These are phyloP conservation scores for Aspergillus sclerotioniger DNA, from an alignment of 495 filamentous ascomycete genomes.

Conservation along the genomic window DNA sequence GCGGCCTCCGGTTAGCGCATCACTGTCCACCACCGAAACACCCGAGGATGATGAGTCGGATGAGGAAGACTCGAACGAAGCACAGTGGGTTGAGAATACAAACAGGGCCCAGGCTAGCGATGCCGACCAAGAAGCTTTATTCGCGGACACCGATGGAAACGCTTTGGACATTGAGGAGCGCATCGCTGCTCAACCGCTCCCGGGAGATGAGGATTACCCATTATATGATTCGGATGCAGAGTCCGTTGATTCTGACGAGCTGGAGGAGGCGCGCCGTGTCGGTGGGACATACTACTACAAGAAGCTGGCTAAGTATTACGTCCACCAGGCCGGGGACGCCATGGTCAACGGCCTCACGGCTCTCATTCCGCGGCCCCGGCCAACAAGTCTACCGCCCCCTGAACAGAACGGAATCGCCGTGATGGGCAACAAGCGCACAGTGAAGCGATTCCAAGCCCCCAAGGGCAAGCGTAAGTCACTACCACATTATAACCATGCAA, in stretches of 20 bases:
- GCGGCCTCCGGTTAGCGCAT: slow-evolving; percentile 68
- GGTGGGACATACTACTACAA: slow-evolving; percentile 70
- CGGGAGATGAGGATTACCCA: slow-evolving; percentile 69
- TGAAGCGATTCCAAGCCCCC: slow-evolving; percentile 75
- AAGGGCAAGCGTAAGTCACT: slow-evolving; percentile 70
- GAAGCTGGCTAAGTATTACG: slow-evolving; percentile 50
- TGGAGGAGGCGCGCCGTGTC: slow-evolving; percentile 70
- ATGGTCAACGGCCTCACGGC: slow-evolving; percentile 45
- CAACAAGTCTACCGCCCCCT: slow-evolving; percentile 57
- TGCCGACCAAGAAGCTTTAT: slow-evolving; percentile 24
- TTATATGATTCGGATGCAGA: slow-evolving; percentile 93
- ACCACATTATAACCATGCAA: neutral
- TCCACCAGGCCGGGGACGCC: slow-evolving; percentile 36
- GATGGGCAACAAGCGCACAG: slow-evolving; percentile 52
- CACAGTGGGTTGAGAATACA: slow-evolving; percentile 7
- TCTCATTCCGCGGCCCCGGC: slow-evolving; percentile 57
- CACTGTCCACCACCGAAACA: slow-evolving; percentile 68
- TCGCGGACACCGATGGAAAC: slow-evolving; percentile 45
- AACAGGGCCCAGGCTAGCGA: neutral
- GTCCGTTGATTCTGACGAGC: slow-evolving; percentile 59
- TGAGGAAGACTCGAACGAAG: slow-evolving; percentile 57
- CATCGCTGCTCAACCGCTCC: slow-evolving; percentile 56
- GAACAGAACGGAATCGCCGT: slow-evolving; percentile 47
- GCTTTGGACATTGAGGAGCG: slow-evolving; percentile 75
- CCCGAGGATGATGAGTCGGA: slow-evolving; percentile 62